Base-by-base conservation (phyloP, 2,329 filamentous ascomycete species). In the Talaromyces rugulosus region DNA sequence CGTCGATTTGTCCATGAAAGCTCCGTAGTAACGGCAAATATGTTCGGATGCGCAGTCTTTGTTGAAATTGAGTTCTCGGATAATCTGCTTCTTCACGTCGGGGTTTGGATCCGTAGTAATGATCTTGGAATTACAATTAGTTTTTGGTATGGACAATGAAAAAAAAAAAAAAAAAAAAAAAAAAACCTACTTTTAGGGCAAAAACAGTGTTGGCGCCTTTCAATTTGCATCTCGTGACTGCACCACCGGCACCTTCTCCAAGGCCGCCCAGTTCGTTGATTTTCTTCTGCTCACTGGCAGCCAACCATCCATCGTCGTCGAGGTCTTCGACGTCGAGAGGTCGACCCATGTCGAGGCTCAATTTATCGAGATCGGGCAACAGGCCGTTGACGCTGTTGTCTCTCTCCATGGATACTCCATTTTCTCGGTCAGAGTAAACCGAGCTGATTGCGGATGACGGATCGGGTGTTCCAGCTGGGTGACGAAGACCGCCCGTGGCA, bases 81-180 rank as follows among this genome's bases (percentile, higher is more conserved):
- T 86, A 69, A 99, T 99, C 78, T 99, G 95, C 75, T 96, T 97
- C 83, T 97, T 98, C 64, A 98, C 92, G 73, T 97, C 94, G 12
- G 95, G 94, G 69, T 99, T 95, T 2, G 95, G 95, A 74, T 98
- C 96, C 36, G 95, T 97, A 2, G 95, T 99, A 74, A 99, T 99
- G 72, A 99, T 90, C 94, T 96, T 65, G 2, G 61, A 54, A 23
- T 23, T 33, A 61, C 1, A 31, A 51, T 56, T 67, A 64, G 69
- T 66, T 56, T 40, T 66, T 60, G n/a, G 7, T 56, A 1, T 2
- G 14, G 23, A 23, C 14, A 8, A 14, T 14, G 18, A 9, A 18
- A 6, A 16, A 16, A 23, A 33, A 42, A 66, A 64, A 51, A 44
- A 9, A 18, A 6, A 16, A 16, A 23, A 33, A 42, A 66, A 64